These are phyloP conservation scores for Protomyces gravidus DNA, from an alignment of 1,139 yeast species.

Conservation along the genomic window DNA sequence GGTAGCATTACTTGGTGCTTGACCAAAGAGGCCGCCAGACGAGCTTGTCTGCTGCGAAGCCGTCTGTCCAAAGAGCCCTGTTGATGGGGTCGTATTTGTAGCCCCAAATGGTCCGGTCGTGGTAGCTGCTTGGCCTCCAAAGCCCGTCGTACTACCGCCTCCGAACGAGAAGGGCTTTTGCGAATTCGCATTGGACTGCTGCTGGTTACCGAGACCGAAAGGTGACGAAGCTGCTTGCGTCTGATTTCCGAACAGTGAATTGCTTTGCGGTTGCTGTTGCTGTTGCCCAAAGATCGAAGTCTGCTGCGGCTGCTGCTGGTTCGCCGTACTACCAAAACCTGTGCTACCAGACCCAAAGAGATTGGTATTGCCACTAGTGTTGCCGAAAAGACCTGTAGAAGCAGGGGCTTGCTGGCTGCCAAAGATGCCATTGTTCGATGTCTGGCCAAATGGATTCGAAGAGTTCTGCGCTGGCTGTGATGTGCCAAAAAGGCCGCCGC, in stretches of 20 bases:
- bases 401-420: conserved; percentile 3
- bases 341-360: conserved; percentile 38
- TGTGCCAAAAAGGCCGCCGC: conserved; percentile 7
- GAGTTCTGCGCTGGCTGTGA: conserved; percentile 14
- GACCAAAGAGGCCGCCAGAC: background rate
- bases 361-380: background rate
- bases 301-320: conserved; percentile 33
- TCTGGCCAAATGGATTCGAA: conserved; percentile 12
- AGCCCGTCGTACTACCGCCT: background rate
- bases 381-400: background rate
- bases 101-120: conserved; percentile 11
- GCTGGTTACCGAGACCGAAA: conserved; percentile 33
- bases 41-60: background rate
- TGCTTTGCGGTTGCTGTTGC: conserved; percentile 20
- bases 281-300: conserved; percentile 40
- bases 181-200: background rate
- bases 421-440: conserved; percentile 38
- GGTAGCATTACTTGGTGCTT: background rate
- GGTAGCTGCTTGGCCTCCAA: conserved; percentile 5
- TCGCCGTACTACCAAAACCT: conserved; percentile 29
- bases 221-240: conserved; percentile 32
- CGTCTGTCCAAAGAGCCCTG: background rate
- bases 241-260: conserved; percentile 33
- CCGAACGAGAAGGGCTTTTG: conserved; percentile 21
- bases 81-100: background rate